A percentile compares a stretch with the other conserved stretches of the same genome.
Evolutionary conservation across 192 early-diverging fungal species (phyloP).

Genomic region (Coemansia sp.): DNA sequence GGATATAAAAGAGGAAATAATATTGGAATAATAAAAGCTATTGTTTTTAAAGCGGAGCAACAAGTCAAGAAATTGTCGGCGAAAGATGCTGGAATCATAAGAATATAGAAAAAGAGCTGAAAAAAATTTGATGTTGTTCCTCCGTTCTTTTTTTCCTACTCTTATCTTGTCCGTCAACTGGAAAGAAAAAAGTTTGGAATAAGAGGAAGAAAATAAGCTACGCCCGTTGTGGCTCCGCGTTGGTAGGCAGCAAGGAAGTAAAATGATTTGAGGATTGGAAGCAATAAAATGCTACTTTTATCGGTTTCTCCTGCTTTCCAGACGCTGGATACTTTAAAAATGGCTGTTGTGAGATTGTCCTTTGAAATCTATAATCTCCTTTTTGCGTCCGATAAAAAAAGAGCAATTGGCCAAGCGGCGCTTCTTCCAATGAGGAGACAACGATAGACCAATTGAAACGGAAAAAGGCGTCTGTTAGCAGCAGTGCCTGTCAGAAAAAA

Average conservation of each 20-base stretch:
- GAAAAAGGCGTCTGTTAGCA: background rate
- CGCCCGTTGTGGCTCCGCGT: background rate
- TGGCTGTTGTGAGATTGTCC: too few species aligned
- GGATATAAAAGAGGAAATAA: slow-evolving; percentile 1
- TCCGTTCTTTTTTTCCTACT: background rate
- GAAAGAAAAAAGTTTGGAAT: too few species aligned
- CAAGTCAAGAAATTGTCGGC: background rate
- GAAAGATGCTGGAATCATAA: background rate
- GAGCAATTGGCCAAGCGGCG: background rate
- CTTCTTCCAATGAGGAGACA: too few species aligned
- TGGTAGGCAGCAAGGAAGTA: background rate
- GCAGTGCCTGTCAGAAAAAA: too few species aligned
- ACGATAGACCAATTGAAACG: too few species aligned
- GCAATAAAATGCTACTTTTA: background rate
- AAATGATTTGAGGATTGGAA: background rate
- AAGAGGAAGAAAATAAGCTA: background rate
- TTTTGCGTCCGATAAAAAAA: background rate
- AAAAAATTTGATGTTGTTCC: background rate
- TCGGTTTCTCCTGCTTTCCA: background rate
- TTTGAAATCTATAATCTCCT: background rate
- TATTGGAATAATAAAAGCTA: background rate
- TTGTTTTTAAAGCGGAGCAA: slow-evolving; percentile 10
- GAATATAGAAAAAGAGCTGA: background rate
- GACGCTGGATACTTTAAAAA: too few species aligned
- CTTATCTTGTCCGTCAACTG: too few species aligned